These are phyloP conservation scores for Antitrichia curtipendula DNA, from an alignment of 225 moss, liverwort and hornwort species.

Conservation along the genomic window DNA sequence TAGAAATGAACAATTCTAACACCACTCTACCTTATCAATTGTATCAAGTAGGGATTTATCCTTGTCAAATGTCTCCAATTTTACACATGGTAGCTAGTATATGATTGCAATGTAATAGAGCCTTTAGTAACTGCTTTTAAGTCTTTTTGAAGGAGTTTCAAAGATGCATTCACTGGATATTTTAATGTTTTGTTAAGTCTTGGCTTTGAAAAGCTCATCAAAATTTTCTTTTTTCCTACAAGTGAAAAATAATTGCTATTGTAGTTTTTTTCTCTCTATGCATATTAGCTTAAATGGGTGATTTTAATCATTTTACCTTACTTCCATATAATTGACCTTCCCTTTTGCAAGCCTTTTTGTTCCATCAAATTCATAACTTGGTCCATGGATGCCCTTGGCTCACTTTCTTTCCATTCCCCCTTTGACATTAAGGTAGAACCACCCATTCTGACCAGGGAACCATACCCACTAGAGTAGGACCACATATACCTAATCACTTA, in stretches of 20 bases:
- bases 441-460: too few relatives aligned
- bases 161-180: too few relatives aligned
- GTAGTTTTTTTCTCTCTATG: neutral
- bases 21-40: neutral
- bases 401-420: neutral
- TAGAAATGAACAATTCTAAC: neutral
- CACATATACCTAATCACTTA: too few relatives aligned
- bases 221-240: neutral
- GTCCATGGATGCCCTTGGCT: accelerated
- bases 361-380: neutral
- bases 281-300: neutral
- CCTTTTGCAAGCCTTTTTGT: neutral
- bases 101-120: too few relatives aligned
- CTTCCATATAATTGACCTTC: too few relatives aligned
- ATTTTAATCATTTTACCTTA: too few relatives aligned
- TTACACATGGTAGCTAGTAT: neutral
- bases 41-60: neutral
- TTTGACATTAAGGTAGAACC: too few relatives aligned
- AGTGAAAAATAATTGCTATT: neutral
- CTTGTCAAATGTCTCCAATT: accelerated
- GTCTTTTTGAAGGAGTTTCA: too few relatives aligned
- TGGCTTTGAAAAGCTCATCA: too few relatives aligned
- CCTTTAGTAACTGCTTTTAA: too few relatives aligned
- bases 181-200: too few relatives aligned
- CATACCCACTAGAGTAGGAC: too few relatives aligned